A percentile compares a stretch with the other conserved stretches of the same genome.
Evolutionary conservation across 768 basidiomycete genomes (phyloP).

Genomic region (Lactarius indigo): DNA sequence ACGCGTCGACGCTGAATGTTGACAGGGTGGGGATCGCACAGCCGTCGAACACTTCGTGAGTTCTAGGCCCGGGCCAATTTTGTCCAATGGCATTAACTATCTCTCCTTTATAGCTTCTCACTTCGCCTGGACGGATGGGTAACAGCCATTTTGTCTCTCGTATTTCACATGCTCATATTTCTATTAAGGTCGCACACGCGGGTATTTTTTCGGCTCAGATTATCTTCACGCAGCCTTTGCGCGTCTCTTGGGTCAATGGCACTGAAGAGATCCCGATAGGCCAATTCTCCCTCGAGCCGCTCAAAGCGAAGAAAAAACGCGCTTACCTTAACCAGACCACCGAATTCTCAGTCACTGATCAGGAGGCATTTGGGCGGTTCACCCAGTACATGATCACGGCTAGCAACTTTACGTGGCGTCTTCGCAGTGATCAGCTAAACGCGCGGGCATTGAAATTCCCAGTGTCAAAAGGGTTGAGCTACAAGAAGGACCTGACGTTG

Average conservation of each 20-base stretch:
- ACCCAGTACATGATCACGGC: conserved; percentile 61
- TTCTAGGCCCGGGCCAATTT: conserved; percentile 11
- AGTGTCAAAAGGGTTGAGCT: conserved; percentile 58
- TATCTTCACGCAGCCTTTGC: conserved; percentile 52
- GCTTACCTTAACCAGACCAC: conserved; percentile 61
- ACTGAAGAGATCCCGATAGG: conserved; percentile 51
- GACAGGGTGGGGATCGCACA: conserved; percentile 47
- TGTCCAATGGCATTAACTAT: not conserved
- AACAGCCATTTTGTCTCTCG: conserved; percentile 1
- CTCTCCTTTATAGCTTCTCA: conserved; percentile 41
- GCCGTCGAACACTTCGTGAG: conserved; percentile 57
- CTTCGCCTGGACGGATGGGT: conserved; percentile 54
- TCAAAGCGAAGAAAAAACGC: conserved; percentile 51
- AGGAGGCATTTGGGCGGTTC: conserved; percentile 58
- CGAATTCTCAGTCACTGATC: conserved; percentile 52
- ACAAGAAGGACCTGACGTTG: conserved; percentile 56
- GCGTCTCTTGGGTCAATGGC: conserved; percentile 56
- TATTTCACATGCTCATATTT: not conserved
- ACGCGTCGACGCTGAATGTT: conserved; percentile 51
- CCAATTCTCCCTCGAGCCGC: conserved; percentile 43
- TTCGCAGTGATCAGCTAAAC: conserved; percentile 51
- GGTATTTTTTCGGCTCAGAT: conserved; percentile 64
- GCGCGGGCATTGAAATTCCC: conserved; percentile 70
- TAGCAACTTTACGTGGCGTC: conserved; percentile 63
- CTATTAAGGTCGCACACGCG: conserved; percentile 55